Base-by-base conservation (phyloP, 495 filamentous ascomycete genomes). In the Xylaria bambusicola region DNA sequence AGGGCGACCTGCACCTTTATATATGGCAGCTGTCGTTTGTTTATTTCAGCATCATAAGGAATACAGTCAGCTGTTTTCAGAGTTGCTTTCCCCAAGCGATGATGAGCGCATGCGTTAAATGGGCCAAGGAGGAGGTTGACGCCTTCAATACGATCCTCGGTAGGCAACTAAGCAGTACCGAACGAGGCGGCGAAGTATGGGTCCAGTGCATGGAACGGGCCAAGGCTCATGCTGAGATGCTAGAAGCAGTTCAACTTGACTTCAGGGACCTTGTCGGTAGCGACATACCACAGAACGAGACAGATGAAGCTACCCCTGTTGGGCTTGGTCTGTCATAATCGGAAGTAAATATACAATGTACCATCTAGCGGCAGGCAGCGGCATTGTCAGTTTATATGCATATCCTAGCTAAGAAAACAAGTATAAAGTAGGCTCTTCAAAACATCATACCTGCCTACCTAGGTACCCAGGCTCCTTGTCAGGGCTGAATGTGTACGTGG, bases 1-100 rank as follows among this genome's bases (percentile, higher is more conserved):
- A 96, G 71, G 94, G 94, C 33, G 87, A 96, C 65, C 84, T 98
- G 6, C 89, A 87, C 15, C 82, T 90, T 8, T 97, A 99, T 73
- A 92, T 98, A 66, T 96, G 89, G 77, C 89, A 96, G 70, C 82
- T 99, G n/a, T 93, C 94, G 3, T 96, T 89, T 61, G 92, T 97
- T 51, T 96, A 96, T 72, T 99, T 99, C 78, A 89, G 86, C 26
- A 83, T 97, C 62, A 95, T 97, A 71, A 85, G 86, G 52, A 96
- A 97, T 71, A 97, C 93, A 6, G 86, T 96, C 60, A 83, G 80
- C 67, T 90, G 89, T 65, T 97, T 93, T 69, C 90, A 96, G 69
- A 80, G 85, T 60, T 96, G 92, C 69, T 99, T 98, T 70, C 89
- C 93, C 3, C 80, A 88, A 20, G 74, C 84, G 20, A 89, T 94